phyloP scores from a whole-genome alignment of 768 basidiomycete species.

The Hericium coralloides region DNA sequence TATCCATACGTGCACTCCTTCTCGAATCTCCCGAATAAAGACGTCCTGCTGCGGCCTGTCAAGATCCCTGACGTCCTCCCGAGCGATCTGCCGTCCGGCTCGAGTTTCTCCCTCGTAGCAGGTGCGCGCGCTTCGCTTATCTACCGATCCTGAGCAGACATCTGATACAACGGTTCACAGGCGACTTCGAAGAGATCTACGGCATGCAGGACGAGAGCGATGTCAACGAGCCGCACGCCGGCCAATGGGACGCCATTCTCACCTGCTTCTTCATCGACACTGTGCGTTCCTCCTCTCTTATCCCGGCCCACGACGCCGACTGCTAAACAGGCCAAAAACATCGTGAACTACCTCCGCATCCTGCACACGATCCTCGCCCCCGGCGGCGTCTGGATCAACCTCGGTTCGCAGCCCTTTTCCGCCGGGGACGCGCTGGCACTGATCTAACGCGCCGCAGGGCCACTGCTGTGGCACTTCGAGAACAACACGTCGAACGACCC shows the following conservation, averaged over 20 bases:
- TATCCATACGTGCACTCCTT: constrained; percentile 91
- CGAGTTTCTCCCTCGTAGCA: constrained; percentile 79
- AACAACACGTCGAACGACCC: constrained; percentile 75
- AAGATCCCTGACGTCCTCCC: constrained; percentile 81
- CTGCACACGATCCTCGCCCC: constrained; percentile 77
- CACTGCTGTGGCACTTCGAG: constrained; percentile 95
- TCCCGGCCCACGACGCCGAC: background rate
- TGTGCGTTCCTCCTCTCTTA: constrained; percentile 30
- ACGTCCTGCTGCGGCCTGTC: constrained; percentile 57
- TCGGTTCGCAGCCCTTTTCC: constrained; percentile 37
- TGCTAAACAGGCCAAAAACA: constrained; percentile 68
- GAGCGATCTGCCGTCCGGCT: constrained; percentile 51
- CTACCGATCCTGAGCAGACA: background rate
- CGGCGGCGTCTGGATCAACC: constrained; percentile 88
- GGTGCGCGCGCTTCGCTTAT: constrained; percentile 30
- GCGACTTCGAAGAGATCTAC: constrained; percentile 93
- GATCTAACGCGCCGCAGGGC: constrained; percentile 40
- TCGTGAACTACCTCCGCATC: constrained; percentile 83
- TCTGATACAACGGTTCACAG: constrained; percentile 25
- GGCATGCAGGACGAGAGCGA: constrained; percentile 36
- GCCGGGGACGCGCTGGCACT: background rate
- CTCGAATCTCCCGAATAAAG: constrained; percentile 61
- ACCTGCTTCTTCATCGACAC: constrained; percentile 99
- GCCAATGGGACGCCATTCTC: constrained; percentile 80
- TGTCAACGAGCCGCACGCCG: constrained; percentile 57